Conservation (phyloP, 2,329 filamentous ascomycete species). For the Rhynchosporium agropyri region DNA sequence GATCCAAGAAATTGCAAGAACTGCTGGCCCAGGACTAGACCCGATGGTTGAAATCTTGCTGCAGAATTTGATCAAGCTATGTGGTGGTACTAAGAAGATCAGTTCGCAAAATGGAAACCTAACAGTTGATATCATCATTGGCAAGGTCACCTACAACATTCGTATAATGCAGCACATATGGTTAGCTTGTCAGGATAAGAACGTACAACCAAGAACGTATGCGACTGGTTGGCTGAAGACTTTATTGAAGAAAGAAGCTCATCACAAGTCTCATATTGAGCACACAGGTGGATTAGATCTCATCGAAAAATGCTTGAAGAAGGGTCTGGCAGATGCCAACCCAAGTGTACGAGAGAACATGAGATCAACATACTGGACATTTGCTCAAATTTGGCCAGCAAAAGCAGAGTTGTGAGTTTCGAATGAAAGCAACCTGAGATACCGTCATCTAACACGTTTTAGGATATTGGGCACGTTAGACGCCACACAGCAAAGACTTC, state of each 20-base stretch:
- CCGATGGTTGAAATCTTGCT: slow-evolving; percentile 88
- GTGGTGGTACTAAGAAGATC: slow-evolving; percentile 90
- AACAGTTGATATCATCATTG: slow-evolving; percentile 80
- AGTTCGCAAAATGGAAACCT: slow-evolving; percentile 79
- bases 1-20: slow-evolving; percentile 80
- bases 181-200: slow-evolving; percentile 86
- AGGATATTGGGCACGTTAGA: slow-evolving; percentile 82
- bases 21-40: slow-evolving; percentile 78
- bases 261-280: slow-evolving; percentile 81
- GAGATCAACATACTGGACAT: slow-evolving; percentile 85
- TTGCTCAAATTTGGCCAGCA: slow-evolving; percentile 74
- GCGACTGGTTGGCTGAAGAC: slow-evolving; percentile 83
- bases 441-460: slow-evolving; percentile 29
- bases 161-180: slow-evolving; percentile 86
- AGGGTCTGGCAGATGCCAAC: slow-evolving; percentile 86
- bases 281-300: slow-evolving; percentile 81
- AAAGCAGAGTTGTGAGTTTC: slow-evolving; percentile 69
- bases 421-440: background rate
- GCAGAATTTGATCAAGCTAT: slow-evolving; percentile 87
- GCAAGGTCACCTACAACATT: slow-evolving; percentile 75
- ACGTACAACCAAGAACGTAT: slow-evolving; percentile 81
- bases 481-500: slow-evolving; percentile 72
- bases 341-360: slow-evolving; percentile 86
- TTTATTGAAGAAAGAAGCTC: slow-evolving; percentile 73
- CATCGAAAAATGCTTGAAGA: slow-evolving; percentile 86